Evolutionary conservation across 2,329 filamentous ascomycete genomes (phyloP).

Genomic region (Hirsutella thompsonii): DNA sequence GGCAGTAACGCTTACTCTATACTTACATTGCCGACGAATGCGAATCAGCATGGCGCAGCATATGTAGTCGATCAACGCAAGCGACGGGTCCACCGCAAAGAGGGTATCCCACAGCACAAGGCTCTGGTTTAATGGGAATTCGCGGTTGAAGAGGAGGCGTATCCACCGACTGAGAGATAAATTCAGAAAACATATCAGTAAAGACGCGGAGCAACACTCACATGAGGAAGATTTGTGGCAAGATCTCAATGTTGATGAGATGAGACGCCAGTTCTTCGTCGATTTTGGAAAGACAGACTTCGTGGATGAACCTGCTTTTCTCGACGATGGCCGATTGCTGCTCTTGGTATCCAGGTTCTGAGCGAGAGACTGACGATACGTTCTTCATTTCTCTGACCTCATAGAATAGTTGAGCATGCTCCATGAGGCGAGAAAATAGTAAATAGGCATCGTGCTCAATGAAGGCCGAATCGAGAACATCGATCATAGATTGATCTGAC

Average conservation of each 20-base stretch:
- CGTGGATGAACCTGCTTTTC: slow-evolving; percentile 77
- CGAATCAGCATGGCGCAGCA: slow-evolving; percentile 88
- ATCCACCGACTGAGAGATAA: slow-evolving; percentile 66
- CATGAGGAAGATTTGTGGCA: slow-evolving; percentile 97
- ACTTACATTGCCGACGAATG: slow-evolving; percentile 76
- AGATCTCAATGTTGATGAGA: slow-evolving; percentile 68
- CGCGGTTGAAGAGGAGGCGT: slow-evolving; percentile 78
- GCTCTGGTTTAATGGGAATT: slow-evolving; percentile 80
- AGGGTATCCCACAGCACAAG: slow-evolving; percentile 82
- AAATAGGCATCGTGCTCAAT: slow-evolving; percentile 87
- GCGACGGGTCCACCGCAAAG: slow-evolving; percentile 70
- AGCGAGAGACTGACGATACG: slow-evolving; percentile 6
- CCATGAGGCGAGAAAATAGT: slow-evolving; percentile 79
- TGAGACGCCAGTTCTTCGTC: slow-evolving; percentile 78
- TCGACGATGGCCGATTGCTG: slow-evolving; percentile 56
- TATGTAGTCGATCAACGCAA: slow-evolving; percentile 78
- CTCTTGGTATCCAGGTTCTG: slow-evolving; percentile 12
- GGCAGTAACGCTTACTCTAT: neutral
- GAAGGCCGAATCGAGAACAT: slow-evolving; percentile 58
- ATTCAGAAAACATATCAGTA: neutral
- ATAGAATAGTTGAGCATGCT: slow-evolving; percentile 75
- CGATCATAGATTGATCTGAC: slow-evolving; percentile 40
- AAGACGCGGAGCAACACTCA: slow-evolving; percentile 24
- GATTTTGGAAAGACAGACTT: slow-evolving; percentile 61
- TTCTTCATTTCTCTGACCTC: slow-evolving; percentile 37